Conservation (phyloP, 148 eudicot species). For the Rhododendron ovatum region DNA sequence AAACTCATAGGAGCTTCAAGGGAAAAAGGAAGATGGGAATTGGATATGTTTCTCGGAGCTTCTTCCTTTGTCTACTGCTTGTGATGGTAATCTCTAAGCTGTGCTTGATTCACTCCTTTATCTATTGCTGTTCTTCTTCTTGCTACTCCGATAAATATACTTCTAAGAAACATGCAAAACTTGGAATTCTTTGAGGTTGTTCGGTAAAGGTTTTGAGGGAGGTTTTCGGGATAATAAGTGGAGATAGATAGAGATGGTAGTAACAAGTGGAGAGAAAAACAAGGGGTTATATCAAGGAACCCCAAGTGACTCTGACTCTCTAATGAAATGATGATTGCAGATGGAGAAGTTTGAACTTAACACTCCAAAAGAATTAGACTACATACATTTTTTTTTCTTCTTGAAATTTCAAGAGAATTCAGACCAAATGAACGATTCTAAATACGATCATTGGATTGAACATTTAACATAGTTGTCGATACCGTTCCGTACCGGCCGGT, state of each 20-base stretch:
- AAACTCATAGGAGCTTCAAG: conserved; percentile 9
- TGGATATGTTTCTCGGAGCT: conserved; percentile 7
- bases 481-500: too few relatives aligned
- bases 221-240: not conserved
- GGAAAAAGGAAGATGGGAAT: conserved; percentile 11
- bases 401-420: not conserved
- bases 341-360: not conserved
- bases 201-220: not conserved
- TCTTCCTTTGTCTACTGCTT: conserved; percentile 20
- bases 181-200: not conserved
- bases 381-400: not conserved
- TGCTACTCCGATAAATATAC: not conserved
- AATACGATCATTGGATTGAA: not conserved
- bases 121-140: not conserved
- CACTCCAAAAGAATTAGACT: not conserved
- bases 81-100: conserved; percentile 20
- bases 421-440: not conserved
- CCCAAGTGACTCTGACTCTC: too few relatives aligned
- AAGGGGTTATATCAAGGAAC: too few relatives aligned
- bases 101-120: not conserved
- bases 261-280: too few relatives aligned
- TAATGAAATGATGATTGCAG: too few relatives aligned
- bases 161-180: not conserved
- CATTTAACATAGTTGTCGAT: too few relatives aligned
- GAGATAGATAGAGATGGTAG: too few relatives aligned